Conservation (phyloP, 2,329 filamentous ascomycete genomes). For the Cercospora sp. region DNA sequence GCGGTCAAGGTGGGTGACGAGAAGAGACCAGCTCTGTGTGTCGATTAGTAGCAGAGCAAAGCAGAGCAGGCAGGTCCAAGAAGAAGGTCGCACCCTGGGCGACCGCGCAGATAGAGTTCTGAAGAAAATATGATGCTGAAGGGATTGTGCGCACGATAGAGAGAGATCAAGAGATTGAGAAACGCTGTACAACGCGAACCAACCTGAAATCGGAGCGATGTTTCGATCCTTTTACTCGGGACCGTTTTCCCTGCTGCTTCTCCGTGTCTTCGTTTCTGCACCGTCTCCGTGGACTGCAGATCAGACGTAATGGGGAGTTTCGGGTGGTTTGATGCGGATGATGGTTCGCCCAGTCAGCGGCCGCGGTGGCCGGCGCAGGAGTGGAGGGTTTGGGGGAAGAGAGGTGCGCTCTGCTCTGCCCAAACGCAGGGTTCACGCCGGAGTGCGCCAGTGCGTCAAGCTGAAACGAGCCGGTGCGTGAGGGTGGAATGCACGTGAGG, state of each 20-base stretch:
- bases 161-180: neutral
- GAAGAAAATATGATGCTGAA: neutral
- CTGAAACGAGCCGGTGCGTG: conserved; percentile 2
- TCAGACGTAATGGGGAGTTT: neutral
- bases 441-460: conserved; percentile 6
- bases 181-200: neutral
- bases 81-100: neutral
- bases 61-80: neutral
- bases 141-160: neutral
- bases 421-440: neutral
- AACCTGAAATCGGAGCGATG: neutral
- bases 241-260: neutral
- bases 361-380: neutral
- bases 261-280: neutral
- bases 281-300: conserved; percentile 2
- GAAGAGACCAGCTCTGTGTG: conserved; percentile 12
- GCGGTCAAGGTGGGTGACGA: neutral
- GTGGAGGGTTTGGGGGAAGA: neutral
- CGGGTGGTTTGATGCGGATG: neutral
- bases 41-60: neutral
- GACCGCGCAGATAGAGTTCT: neutral
- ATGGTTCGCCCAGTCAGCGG: conserved; percentile 5
- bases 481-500: neutral
- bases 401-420: neutral
- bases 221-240: neutral